Base-by-base conservation (phyloP, 257 asterid genomes). In the Parsonsia alboflavescens region DNA sequence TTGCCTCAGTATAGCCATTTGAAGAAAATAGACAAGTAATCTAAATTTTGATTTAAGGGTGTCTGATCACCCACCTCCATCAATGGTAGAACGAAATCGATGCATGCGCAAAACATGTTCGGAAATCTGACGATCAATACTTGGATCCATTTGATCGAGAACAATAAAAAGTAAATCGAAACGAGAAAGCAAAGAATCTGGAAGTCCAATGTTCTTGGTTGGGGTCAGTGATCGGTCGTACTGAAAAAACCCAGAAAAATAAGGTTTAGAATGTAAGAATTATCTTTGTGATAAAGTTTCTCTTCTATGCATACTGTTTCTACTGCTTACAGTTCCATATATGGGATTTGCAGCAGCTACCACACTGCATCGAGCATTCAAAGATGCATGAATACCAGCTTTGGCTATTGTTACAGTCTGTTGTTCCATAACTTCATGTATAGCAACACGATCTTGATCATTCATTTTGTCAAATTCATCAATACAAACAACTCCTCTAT, bases 271-370 rank as follows among this genome's bases (percentile, higher is more conserved):
- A 24, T 45, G 72, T 26, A 68, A 36, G 70, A 50, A 61, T 22
- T 33, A 72, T 56, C 58, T 66, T 4, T 65, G 30, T 2, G 28
- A 68, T 46, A 52, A 48, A 39, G 28, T 6, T 26, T 66, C 39
- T 11, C 39, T 48, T 63, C 58, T 45, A 21, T 73, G 53, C 48
- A 53, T 58, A 70, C 36, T 58, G n/a, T 74, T 78, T 44, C 45
- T 77, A 73, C 57, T 68, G 79, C 99, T 89, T 85, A 92, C 99
- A 70, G 99, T 92, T 86, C 97, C 99, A 78, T 94, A 94, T 62
- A 94, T 94, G 73, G 99, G 99, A 83, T 94, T 94, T 79, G 99
- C 99, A 83, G 99, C 97, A 56, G 99, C 99, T 67, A 92, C 97
- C 1, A 94, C 99, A 73, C 99, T 94, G 89, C 99, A 94, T 52